A percentile compares a stretch with the other conserved stretches of the same genome.
Evolutionary conservation across 2,329 filamentous ascomycete species (phyloP).

Genomic region (Chrysoporthe puriensis): DNA sequence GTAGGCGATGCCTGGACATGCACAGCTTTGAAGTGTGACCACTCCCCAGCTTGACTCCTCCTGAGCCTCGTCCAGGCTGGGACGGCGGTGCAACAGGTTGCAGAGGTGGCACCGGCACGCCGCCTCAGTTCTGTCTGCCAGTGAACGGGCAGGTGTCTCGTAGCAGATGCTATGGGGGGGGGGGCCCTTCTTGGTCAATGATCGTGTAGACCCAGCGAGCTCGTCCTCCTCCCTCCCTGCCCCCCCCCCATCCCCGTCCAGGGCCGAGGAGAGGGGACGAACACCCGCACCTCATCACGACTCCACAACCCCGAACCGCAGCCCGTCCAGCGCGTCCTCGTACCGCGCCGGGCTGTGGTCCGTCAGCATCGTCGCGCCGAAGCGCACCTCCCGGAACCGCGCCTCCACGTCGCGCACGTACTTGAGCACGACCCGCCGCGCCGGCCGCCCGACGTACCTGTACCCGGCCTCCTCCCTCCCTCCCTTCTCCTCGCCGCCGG

Average conservation of each 20-base stretch:
- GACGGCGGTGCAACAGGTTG: too few relatives aligned
- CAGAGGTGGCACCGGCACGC: too few relatives aligned
- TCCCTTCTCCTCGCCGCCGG: constrained; percentile 1
- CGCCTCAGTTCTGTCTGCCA: fast-evolving
- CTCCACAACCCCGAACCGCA: constrained; percentile 54
- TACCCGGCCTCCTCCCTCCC: constrained; percentile 25
- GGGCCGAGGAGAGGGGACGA: too few relatives aligned
- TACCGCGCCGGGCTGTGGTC: constrained; percentile 78
- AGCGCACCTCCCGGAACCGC: constrained; percentile 70
- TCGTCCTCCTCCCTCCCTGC: too few relatives aligned
- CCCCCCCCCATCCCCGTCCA: neutral
- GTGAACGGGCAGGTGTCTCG: too few relatives aligned
- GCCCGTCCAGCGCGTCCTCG: constrained; percentile 67
- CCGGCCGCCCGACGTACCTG: constrained; percentile 61
- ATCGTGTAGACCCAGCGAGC: too few relatives aligned
- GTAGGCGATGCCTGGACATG: too few relatives aligned
- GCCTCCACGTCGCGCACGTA: constrained; percentile 73
- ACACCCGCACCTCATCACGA: constrained; percentile 11
- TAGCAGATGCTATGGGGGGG: too few relatives aligned
- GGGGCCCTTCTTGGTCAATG: too few relatives aligned
- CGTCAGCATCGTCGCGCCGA: constrained; percentile 73
- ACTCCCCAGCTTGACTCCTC: too few relatives aligned
- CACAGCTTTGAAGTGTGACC: too few relatives aligned
- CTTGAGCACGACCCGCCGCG: constrained; percentile 69
- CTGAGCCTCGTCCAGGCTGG: too few relatives aligned